Conservation (phyloP, 495 filamentous ascomycete genomes). For the Penicillium coffeae region DNA sequence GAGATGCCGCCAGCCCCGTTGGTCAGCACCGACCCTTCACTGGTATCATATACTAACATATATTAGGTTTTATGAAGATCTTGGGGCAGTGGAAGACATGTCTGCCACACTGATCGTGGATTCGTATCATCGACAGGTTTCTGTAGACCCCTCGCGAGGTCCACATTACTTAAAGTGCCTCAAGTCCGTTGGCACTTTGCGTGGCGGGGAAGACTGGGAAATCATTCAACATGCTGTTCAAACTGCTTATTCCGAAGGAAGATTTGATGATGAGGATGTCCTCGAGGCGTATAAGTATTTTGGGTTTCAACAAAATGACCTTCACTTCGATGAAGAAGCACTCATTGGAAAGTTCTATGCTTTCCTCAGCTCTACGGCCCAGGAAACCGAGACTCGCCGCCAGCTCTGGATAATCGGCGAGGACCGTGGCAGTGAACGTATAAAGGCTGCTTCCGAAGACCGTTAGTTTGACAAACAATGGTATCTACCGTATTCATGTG, state of each 20-base stretch:
- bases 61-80: conserved; percentile 43
- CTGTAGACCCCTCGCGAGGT: conserved; percentile 26
- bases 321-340: conserved; percentile 46
- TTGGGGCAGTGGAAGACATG: conserved; percentile 45
- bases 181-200: conserved; percentile 29
- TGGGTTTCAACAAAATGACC: conserved; percentile 36
- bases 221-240: conserved; percentile 36
- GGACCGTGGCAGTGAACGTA: conserved; percentile 46
- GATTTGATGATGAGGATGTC: conserved; percentile 50
- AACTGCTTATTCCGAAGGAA: conserved; percentile 37
- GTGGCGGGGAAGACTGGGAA: conserved; percentile 33
- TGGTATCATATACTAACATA: too few relatives aligned
- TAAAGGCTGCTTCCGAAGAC: conserved; percentile 54
- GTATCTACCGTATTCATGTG: background rate
- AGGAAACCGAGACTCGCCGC: conserved; percentile 48
- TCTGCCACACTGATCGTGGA: conserved; percentile 32
- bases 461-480: conserved; percentile 28
- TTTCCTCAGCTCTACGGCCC: conserved; percentile 42
- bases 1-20: conserved; percentile 36
- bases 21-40: conserved; percentile 10
- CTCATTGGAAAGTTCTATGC: conserved; percentile 58
- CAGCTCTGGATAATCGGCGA: conserved; percentile 55
- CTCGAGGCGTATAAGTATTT: conserved; percentile 55
- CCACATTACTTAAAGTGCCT: conserved; percentile 35
- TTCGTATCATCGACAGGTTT: conserved; percentile 37